Base-by-base conservation (phyloP, 2,329 filamentous ascomycete genomes). In the Ophiostoma piceae region DNA sequence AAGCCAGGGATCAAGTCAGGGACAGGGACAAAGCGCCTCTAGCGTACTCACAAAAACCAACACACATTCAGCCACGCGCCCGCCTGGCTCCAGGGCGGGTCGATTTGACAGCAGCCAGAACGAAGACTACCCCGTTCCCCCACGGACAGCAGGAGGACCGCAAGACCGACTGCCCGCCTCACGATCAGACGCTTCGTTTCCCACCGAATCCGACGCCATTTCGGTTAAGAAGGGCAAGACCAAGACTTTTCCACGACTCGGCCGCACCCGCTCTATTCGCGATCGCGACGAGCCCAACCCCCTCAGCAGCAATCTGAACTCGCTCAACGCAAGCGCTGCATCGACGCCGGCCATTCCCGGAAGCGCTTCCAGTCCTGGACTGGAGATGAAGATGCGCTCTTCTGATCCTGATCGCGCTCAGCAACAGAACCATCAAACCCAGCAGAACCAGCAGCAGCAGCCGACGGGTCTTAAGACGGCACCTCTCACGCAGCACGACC, bases 401-500 rank as follows among this genome's bases (percentile, higher is more conserved):
- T 66, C 74, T 73, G 72, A 74, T 68, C 76, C 79, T 37, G 81
- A 82, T 67, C 78, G 77, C 73, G 74, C 77, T 35, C 76, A 78
- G 69, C 69, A 71, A 51, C 79, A 64, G 19, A 32, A 35, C 11
- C 60, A 35, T 1, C 60, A 64, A 3, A 35, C 39, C 2, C 60
- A 64, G 14, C 43, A 51, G 11, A 57, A 57, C 22, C 62, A 65
- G 62, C 62, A 65, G 7, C 62, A 65, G 65, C 65, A 66, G 22
- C 39, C 37, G 0, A 8, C 80, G 37, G 80, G 83, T 19, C 80
- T 88, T 68, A 89, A 84, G 76, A 88, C 89, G 1, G 86, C 90
- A 11, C 87, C 90, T 1, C 78, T 88, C 43, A 85, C 79, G 41
- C 84, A 79, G 51, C 85, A 87, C 74, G 91, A 93, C 70, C 86